Conservation (phyloP, 352 stramenopile genomes). For the Hyphochytrium catenoides region DNA sequence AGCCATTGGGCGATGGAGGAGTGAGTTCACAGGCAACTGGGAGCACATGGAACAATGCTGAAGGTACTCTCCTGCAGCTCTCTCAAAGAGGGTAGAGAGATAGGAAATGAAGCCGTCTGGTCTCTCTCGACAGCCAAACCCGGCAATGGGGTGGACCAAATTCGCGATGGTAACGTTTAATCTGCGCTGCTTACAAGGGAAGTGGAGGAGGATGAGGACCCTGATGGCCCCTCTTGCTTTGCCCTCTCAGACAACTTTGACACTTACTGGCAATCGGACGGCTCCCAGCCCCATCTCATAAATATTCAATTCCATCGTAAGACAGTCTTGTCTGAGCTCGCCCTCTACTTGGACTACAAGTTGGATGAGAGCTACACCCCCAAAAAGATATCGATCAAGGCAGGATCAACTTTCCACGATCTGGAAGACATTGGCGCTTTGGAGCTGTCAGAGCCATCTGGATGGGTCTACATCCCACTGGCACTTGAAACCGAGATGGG, state of each 20-base stretch:
- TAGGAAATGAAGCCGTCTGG: constrained; percentile 74
- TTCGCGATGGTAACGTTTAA: constrained; percentile 78
- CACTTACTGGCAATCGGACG: constrained; percentile 93
- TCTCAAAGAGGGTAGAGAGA: no score
- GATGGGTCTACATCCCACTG: constrained; percentile 79
- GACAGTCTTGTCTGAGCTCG: constrained; percentile 73
- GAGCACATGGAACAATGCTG: no score
- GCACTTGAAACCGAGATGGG: constrained; percentile 14
- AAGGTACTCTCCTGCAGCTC: no score
- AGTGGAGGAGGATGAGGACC: background rate
- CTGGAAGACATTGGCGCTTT: constrained; percentile 75
- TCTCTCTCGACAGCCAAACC: constrained; percentile 88
- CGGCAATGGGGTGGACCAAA: constrained; percentile 89
- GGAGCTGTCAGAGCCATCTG: constrained; percentile 71
- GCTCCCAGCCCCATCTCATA: constrained; percentile 82
- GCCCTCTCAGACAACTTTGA: constrained; percentile 56
- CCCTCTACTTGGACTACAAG: constrained; percentile 92
- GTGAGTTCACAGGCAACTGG: no score
- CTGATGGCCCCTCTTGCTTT: background rate
- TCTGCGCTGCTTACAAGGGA: constrained; percentile 2
- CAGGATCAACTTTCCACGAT: constrained; percentile 82
- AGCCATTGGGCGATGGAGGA: no score
- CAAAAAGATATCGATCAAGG: constrained; percentile 76
- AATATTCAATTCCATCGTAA: constrained; percentile 92
- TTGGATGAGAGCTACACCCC: constrained; percentile 95